These are phyloP conservation scores for Tulasnella sp. DNA, from an alignment of 768 basidiomycete species.

Conservation along the genomic window DNA sequence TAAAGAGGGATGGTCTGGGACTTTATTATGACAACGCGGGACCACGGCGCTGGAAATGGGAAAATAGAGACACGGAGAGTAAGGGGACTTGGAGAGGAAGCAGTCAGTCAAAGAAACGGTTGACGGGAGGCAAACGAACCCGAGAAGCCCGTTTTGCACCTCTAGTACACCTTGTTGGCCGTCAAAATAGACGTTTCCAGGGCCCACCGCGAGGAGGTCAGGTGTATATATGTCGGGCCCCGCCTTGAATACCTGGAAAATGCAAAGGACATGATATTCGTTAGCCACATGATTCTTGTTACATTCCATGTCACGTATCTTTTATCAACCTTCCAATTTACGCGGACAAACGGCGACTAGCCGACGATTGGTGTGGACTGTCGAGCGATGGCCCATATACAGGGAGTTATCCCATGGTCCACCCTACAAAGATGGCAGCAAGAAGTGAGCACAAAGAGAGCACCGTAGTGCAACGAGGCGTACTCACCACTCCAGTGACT, in stretches of 20 bases:
- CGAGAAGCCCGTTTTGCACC: not conserved
- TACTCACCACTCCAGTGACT: not conserved
- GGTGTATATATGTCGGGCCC: not conserved
- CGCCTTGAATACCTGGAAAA: not conserved
- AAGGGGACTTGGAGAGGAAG: too few species aligned
- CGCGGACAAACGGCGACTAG: not conserved
- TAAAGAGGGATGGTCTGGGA: too few species aligned
- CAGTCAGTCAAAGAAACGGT: too few species aligned
- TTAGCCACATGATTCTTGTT: not conserved
- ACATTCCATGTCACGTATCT: not conserved
- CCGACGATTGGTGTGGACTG: not conserved
- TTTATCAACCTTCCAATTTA: too few species aligned
- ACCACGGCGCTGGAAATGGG: too few species aligned
- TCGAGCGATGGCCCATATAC: not conserved
- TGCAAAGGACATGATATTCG: not conserved
- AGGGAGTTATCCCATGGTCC: not conserved
- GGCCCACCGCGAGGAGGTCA: conserved; percentile 1
- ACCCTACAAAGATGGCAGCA: not conserved
- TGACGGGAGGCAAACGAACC: not conserved
- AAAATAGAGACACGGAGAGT: too few species aligned
- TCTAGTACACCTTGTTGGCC: not conserved
- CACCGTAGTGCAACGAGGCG: not conserved
- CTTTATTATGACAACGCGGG: too few species aligned
- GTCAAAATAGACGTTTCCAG: not conserved
- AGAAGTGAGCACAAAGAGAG: not conserved